Base-by-base conservation (phyloP, 345 rosid species). In the Arabidopsis arenosa region DNA sequence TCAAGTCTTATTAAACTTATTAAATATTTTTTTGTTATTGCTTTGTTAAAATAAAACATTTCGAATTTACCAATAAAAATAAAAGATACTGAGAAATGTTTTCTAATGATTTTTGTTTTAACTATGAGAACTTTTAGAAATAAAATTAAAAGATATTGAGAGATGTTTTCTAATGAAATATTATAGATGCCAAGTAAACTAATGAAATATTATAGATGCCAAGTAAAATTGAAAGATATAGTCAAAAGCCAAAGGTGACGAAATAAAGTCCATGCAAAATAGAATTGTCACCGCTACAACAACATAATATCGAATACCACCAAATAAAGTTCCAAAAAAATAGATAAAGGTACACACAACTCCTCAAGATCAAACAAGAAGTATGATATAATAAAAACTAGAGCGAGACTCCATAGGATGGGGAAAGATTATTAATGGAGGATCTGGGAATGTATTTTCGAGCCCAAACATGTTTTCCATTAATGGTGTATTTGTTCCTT, bases 401-500 rank as follows among this genome's bases (percentile, higher is more conserved):
- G 55, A 11, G 26, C 63, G 64, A 43, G 17, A 44, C 45, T 18
- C 71, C 77, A 49, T 4, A 5, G 58, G 72, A 35, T 28, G 36
- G 40, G 32, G 64, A 1, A 44, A 14, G 14, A 73, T 12, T 43
- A 33, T 52, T 32, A 26, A 6, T 43, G 48, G 72, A 23, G 26
- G 56, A 28, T 13, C 75, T 88, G 18, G 62, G 72, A 18, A 83
- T 74, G 68, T 56, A 87, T 58, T 79, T 88, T 0, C 92, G 70
- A 9, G 87, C 91, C 91, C 89, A 83, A 37, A 83, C 90, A 74
- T 93, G 96, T 78, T 90, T 93, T 2, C 96, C 91, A 44, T 88
- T 84, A 33, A 93, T 89, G 73, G 81, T 73, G 80, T 80, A 90
- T 64, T 87, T 93, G 7, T 75, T 86, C 66, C 80, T 90, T 53